Evolutionary conservation across 106 monocot genomes (phyloP), one percentile per base, ranked within the genome.

Genomic region (Dendrobium nobile): DNA sequence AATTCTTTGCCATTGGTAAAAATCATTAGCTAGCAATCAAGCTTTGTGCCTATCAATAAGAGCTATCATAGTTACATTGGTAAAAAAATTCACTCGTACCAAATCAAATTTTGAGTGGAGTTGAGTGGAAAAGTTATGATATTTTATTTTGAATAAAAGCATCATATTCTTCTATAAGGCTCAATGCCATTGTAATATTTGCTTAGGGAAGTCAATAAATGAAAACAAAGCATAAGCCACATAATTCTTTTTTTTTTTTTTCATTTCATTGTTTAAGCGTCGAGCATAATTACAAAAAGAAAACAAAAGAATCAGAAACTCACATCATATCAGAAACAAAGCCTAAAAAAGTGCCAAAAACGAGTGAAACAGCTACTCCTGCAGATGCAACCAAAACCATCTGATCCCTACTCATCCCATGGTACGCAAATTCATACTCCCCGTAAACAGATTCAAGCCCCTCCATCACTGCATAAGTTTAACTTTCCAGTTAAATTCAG

Each of bases 301-400:
- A 20, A 26, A 26, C 8, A 26, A 65, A 70, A 15, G 5, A 70
- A 70, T 4, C 70, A 4, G 37, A 51, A 58, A 77, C 90, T 94
- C 80, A 97, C 97, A 82, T 83, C 41, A 91, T 56, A 82, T 97
- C 97, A 41, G 87, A 92, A 80, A 94, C 41, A 18, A 97, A 73
- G 44, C 97, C 97, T 20, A 82, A 77, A 16, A 97, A 79, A 28
- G 89, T 78, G 72, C 97, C 94, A 44, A 88, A 1, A 72, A 88
- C 40, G n/a, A 97, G 80, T 65, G 89, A 79, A 45, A 85, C 90
- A 27, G 82, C 86, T 20, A 85, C 77, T 73, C 92, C 92, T 10
- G 74, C 83, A 1, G 85, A 79, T 10, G 90, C 80, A 45, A 75
- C 77, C 73, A 88, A 26, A n/a, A 84, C 92, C 77, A 89, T 91